These are phyloP conservation scores for Mycoemilia scoparia DNA, from an alignment of 192 early-diverging fungal species.

Conservation along the genomic window DNA sequence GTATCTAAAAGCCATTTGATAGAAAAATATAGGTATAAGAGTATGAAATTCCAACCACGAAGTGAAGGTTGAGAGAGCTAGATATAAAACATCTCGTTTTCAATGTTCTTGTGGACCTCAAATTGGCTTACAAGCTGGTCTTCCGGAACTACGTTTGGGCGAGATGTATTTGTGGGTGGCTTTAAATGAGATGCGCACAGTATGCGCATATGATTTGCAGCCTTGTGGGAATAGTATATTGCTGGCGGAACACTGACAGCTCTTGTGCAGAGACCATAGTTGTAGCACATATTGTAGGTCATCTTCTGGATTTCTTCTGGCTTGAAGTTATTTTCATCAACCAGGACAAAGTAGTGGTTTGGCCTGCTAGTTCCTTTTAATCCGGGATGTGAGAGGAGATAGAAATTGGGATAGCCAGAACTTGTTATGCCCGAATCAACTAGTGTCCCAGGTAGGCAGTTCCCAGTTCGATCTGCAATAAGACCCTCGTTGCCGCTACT, in stretches of 20 bases:
- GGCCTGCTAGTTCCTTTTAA: constrained; percentile 7
- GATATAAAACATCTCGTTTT: too few relatives aligned
- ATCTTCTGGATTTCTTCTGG: constrained; percentile 3
- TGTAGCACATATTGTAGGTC: constrained; percentile 11
- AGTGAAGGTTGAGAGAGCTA: too few relatives aligned
- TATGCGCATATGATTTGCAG: too few relatives aligned
- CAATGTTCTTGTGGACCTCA: too few relatives aligned
- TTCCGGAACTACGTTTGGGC: too few relatives aligned
- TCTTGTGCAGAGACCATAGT: constrained; percentile 9
- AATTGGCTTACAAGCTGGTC: too few relatives aligned
- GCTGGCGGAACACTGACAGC: constrained; percentile 13
- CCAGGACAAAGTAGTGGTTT: constrained; percentile 12
- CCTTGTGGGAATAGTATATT: constrained; percentile 21
- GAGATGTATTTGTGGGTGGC: too few relatives aligned
- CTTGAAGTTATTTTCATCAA: constrained; percentile 7
- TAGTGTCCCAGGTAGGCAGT: constrained; percentile 12
- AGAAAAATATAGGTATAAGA: too few relatives aligned
- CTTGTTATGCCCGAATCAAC: background rate
- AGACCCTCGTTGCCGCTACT: too few relatives aligned
- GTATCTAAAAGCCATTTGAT: too few relatives aligned
- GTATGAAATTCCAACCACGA: too few relatives aligned
- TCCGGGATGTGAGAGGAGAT: constrained; percentile 8
- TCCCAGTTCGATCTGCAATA: background rate
- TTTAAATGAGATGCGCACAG: too few relatives aligned
- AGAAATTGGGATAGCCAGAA: constrained; percentile 9